phyloP scores from a whole-genome alignment of 1,284 basidiomycete genomes.

The Melampsora larici-populina region DNA sequence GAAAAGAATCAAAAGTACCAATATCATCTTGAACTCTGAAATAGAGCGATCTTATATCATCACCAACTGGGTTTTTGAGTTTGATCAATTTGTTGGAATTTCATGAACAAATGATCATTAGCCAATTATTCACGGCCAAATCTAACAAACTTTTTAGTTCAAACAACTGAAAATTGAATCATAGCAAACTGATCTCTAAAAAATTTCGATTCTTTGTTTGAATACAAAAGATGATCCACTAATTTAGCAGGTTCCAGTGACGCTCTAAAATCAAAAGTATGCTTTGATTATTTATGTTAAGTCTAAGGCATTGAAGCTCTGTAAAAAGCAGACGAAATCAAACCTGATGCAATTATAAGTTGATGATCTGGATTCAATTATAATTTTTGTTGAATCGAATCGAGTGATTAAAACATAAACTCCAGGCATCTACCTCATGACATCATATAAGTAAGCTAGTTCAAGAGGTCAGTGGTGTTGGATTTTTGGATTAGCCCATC shows the following conservation, averaged over 20 bases:
- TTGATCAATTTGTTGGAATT: conserved; percentile 29
- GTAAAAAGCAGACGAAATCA: conserved; percentile 16
- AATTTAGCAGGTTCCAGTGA: conserved; percentile 24
- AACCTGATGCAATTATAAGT: conserved; percentile 20
- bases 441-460: conserved; percentile 6
- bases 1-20: not conserved
- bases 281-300: conserved; percentile 15
- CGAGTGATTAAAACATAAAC: conserved; percentile 10
- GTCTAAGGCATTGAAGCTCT: conserved; percentile 7
- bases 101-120: conserved; percentile 5
- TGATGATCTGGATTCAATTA: not conserved
- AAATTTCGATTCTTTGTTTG: conserved; percentile 5
- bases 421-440: conserved; percentile 34
- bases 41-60: not conserved
- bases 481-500: conserved; percentile 26
- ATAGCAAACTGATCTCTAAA: conserved; percentile 11
- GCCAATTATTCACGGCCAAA: conserved; percentile 27
- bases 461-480: conserved; percentile 22
- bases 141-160: conserved; percentile 17
- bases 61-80: conserved; percentile 20
- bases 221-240: conserved; percentile 15
- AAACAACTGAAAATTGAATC: not conserved
- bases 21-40: not conserved
- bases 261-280: conserved; percentile 18
- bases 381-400: conserved; percentile 16